Evolutionary conservation across 163 green algal genomes (phyloP), one percentile per base, ranked within the genome.

Genomic region (Coccomyxa subellipsoidea): DNA sequence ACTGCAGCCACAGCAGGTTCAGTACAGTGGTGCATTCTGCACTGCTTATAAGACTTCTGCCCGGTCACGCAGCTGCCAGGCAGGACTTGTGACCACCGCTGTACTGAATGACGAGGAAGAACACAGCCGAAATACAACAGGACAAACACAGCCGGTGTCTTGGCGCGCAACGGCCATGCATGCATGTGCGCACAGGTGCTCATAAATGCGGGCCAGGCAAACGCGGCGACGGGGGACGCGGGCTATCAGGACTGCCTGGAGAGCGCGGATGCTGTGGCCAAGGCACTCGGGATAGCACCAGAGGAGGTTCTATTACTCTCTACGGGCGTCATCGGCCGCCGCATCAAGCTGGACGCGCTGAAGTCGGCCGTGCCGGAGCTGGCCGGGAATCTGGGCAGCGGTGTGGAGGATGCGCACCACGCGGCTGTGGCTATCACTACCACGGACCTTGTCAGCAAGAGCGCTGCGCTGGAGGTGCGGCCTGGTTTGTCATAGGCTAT

Each of bases 341-440:
- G 94, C 80, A 98, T 99, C 86, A 98, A 98, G 86, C 95, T 97
- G 89, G 92, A 97, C 27, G 81, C 82, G 36, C 91, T 97, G 76
- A 25, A 95, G 29, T 82, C 86, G 15, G 88, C 91, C 34, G 90
- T 97, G 47, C 93, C 94, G 0, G 85, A 89, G 54, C 89, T 98
- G 73, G 88, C 85, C 3, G 75, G 72, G n/a, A 87, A 47, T 1
- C 85, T 98, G 77, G 94, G 91, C 0, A 18, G 75, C 21, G 38
- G n/a, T 31, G 71, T 81, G 29, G 90, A 92, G n/a, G 93, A 95
- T 69, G 95, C 90, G 7, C 91, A 94, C 86, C 86, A 92, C 7
- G 90, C 93, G 7, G 95, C 95, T 2, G 93, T 97, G 7, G 95
- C 96, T 79, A 99, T 99, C 86, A 99, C 96, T 54, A 99, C 96